A percentile compares a stretch with the other conserved stretches of the same genome.
Evolutionary conservation across 75 land plant species (phyloP).

Genomic region (Cryptomeria japonica): DNA sequence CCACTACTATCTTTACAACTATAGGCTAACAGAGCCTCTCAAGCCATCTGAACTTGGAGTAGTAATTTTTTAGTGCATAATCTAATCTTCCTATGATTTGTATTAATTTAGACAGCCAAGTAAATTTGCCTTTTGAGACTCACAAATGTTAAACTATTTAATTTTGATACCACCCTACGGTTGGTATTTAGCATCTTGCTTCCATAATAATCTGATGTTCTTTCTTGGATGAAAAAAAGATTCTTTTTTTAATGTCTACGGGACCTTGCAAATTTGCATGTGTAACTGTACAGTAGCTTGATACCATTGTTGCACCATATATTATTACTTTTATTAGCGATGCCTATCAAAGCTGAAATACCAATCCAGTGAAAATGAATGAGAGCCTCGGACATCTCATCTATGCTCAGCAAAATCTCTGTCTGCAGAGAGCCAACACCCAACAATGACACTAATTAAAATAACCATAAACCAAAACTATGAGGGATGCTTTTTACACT

Average conservation of each 20-base stretch:
- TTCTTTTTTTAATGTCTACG: neutral
- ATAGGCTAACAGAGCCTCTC: constrained; percentile 26
- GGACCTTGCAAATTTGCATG: neutral
- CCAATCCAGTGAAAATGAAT: neutral
- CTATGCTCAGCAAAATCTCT: neutral
- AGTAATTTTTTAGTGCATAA: constrained; percentile 26
- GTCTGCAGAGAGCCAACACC: neutral
- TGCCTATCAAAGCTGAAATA: neutral
- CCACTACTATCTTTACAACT: constrained; percentile 49
- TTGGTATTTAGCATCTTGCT: neutral
- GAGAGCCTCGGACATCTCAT: neutral
- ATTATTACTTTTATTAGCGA: neutral
- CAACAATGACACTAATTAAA: neutral
- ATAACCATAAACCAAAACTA: neutral
- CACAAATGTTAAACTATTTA: neutral
- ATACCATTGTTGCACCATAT: neutral
- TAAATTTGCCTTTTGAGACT: neutral
- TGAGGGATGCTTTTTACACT: neutral
- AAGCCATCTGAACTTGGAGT: constrained; percentile 39
- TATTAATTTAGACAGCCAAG: neutral
- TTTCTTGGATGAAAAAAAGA: neutral
- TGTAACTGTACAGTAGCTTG: neutral
- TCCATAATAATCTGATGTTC: neutral
- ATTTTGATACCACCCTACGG: neutral
- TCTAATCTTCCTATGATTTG: neutral